Base-by-base conservation (phyloP, 441 rosid genomes). In the Euphorbia schlechtendalii region DNA sequence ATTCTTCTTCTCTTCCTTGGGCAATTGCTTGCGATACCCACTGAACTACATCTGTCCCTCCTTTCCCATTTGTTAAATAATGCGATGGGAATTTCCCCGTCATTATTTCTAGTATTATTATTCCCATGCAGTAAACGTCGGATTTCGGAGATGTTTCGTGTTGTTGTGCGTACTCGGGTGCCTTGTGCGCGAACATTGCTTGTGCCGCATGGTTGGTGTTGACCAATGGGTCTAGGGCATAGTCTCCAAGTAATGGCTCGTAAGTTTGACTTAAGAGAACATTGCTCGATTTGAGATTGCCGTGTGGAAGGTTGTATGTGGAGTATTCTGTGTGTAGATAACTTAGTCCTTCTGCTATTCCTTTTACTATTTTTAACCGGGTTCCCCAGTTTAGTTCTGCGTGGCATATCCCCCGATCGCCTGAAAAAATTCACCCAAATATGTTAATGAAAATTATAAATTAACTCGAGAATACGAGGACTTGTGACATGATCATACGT, bases 221-320 rank as follows among this genome's bases (percentile, higher is more conserved):
- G 41, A 75, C 74, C 17, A 92, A 70, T 0, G 93, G 89, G 15
- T 82, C 82, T 61, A 87, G 80, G 7, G 89, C 95, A 25, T 84
- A 92, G 74, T 92, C 98, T 0, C 68, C 69, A 1, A 87, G 74
- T 18, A 84, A 36, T n/a, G 98, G 85, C 64, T 84, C 88, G 18
- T 80, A 82, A 13, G 71, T 67, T 25, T 78, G 80, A 0, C 59
- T 68, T 40, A 92, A 45, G 43, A 92, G 75, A 59, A 92, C 81
- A 21, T 92, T 92, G 83, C 98, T 89, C 9, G 98, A 92, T 75
- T 92, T 92, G 36, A 92, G 90, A 74, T 89, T 92, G 51, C 98
- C 98, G 53, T 92, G 98, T 1, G 98, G 96, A 5, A 92, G 78
- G n/a, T 86, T 87, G 20, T 77, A 78, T 5, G 79, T 72, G 5